Conservation (phyloP, 2,329 filamentous ascomycete species). For the Penicillium concentricum region DNA sequence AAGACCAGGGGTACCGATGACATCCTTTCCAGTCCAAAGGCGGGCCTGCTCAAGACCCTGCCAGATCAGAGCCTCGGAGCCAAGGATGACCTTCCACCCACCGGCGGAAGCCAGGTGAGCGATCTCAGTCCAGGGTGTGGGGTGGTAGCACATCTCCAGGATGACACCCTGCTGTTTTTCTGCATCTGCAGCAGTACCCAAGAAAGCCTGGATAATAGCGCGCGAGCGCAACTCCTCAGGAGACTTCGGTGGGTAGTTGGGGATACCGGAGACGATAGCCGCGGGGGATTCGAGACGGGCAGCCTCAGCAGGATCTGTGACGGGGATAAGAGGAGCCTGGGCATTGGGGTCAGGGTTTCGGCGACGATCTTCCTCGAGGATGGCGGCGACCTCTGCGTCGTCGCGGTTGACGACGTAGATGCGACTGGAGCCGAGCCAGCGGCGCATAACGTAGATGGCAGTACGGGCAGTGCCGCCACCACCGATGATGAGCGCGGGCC, state of each 20-base stretch:
- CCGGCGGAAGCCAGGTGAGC: constrained; percentile 58
- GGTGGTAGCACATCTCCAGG: constrained; percentile 83
- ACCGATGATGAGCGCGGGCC: constrained; percentile 71
- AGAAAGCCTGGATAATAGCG: constrained; percentile 46
- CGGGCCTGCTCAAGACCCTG: constrained; percentile 68
- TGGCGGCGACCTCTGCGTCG: constrained; percentile 62
- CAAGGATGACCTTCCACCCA: constrained; percentile 72
- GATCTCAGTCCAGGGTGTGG: constrained; percentile 65
- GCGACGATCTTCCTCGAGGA: constrained; percentile 63
- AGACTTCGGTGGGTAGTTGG: constrained; percentile 70
- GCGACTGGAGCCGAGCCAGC: constrained; percentile 64
- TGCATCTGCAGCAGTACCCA: constrained; percentile 25
- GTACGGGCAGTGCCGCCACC: constrained; percentile 76
- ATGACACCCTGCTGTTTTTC: constrained; percentile 62
- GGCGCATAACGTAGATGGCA: constrained; percentile 71
- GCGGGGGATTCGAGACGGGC: constrained; percentile 57
- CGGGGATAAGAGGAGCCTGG: constrained; percentile 56
- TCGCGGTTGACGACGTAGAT: constrained; percentile 81
- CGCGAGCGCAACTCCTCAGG: constrained; percentile 62
- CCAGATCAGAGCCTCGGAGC: constrained; percentile 74
- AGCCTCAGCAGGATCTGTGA: constrained; percentile 63
- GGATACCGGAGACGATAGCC: constrained; percentile 71
- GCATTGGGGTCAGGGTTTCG: constrained; percentile 44
- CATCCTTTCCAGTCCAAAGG: constrained; percentile 62
- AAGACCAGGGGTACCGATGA: constrained; percentile 55